Base-by-base conservation (phyloP, 2,329 filamentous ascomycete species). In the Botrytis paeoniae region DNA sequence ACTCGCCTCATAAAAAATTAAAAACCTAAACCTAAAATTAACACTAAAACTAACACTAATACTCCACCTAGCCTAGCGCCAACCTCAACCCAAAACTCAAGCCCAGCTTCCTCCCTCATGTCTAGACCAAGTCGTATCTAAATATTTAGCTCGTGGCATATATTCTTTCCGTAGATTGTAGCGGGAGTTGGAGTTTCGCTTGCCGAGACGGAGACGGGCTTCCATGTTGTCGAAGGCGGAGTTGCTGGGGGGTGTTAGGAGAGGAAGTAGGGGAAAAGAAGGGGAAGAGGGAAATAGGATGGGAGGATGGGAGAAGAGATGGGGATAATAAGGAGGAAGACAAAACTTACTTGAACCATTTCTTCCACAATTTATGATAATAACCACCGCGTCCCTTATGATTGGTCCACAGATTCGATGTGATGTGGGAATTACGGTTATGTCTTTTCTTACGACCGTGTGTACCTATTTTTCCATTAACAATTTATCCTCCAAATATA, bases 291-390 rank as follows among this genome's bases (percentile, higher is more conserved):
- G n/a, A n/a, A n/a, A n/a, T n/a, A n/a, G n/a, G n/a, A n/a, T n/a
- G n/a, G n/a, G n/a, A n/a, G n/a, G n/a, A n/a, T n/a, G n/a, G n/a
- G n/a, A n/a, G n/a, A n/a, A n/a, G n/a, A n/a, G n/a, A n/a, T n/a
- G n/a, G n/a, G n/a, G n/a, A n/a, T n/a, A 45, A 45, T 7, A 22
- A 22, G 22, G 43, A 18, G 51, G 6, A 57, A 29, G 2, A 8
- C 4, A 32, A 29, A 32, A 1, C n/a, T 29, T 18, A 57, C 51
- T 78, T 80, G 57, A 79, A 78, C 78, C 78, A 79, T 43, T 73
- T 79, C 61, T 77, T 79, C 78, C 78, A 80, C 3, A 79, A 20
- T n/a, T 76, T 77, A 2, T 41, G 18, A 4, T 76, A 75, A 51
- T 78, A 80, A 2, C 75, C 77, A 5, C 78, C 77, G 12, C 35